Evolutionary conservation across 1,284 basidiomycete species (phyloP), one percentile per base, ranked within the genome.

Genomic region (Sphaerobolus stellatus): DNA sequence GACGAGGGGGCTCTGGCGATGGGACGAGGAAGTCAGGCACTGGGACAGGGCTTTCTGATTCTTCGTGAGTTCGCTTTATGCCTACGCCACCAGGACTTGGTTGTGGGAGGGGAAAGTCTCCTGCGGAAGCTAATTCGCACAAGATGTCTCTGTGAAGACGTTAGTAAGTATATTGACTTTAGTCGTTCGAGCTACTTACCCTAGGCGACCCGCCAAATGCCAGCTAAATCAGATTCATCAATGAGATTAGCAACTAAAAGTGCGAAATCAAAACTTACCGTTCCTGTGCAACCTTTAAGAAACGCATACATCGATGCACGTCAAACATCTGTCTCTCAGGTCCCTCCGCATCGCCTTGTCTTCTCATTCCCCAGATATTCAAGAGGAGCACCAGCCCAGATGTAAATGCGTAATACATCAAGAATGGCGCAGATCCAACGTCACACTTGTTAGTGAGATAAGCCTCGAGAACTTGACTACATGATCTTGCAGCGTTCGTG

Each of bases 401-500:
- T 0, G 83, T 84, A 66, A 87, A 88, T 1, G 81, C 74, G 67
- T 4, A 70, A 59, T 58, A 71, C 57, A 40, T 67, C 64, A 18
- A 61, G 48, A 27, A 64, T 58, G 18, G 58, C 77, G 76, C 16
- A 78, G 68, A 28, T 75, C 77, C 9, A 77, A 71, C 9, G 62
- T 59, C 9, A 65, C 59, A 20, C n/a, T n/a, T n/a, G 60, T 40
- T 4, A 46, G 67, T 70, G 53, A 72, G 69, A 54, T 78, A 75
- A 4, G 79, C 71, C 59, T 91, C 84, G 22, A 86, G 72, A 29
- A 93, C 78, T 63, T 89, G 89, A 38, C 80, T 82, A 57, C 85
- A 89, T 2, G 86, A 85, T n/a, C 90, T 75, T 0, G 91, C 88
- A 1, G 91, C 91, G 58, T 90, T 92, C 16, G 86, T 86, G 66